A percentile compares a stretch with the other conserved stretches of the same genome.
Conservation (phyloP, 148 eudicot genomes). For the Nepenthes gracilis region DNA sequence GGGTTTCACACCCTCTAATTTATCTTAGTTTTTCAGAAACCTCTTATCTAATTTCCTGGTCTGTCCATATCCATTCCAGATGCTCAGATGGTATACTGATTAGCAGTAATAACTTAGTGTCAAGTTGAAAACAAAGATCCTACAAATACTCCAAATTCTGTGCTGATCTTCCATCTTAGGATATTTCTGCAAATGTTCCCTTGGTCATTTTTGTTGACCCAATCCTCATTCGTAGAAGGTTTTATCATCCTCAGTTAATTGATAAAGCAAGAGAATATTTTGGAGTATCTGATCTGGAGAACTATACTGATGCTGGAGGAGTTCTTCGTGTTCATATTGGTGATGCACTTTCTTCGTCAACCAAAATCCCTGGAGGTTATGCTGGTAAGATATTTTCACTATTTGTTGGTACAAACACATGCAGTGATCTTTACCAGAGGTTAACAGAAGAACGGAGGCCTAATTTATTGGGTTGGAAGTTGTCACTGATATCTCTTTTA, state of each 20-base stretch:
- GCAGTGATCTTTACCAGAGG: too few relatives aligned
- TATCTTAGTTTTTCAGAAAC: too few relatives aligned
- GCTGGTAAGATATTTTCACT: conserved; percentile 32
- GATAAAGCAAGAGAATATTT: conserved; percentile 58
- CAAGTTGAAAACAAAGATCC: too few relatives aligned
- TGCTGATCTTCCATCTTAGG: background rate
- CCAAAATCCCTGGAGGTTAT: conserved; percentile 59
- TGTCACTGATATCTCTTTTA: too few relatives aligned
- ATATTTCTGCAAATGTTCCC: background rate
- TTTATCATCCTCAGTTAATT: conserved; percentile 31
- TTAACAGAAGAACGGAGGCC: too few relatives aligned
- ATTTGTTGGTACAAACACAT: background rate
- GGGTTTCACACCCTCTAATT: too few relatives aligned
- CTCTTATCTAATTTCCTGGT: too few relatives aligned
- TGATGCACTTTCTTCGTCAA: conserved; percentile 59
- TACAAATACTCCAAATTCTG: too few relatives aligned
- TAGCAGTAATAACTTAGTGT: too few relatives aligned
- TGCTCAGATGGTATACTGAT: too few relatives aligned
- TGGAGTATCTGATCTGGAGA: conserved; percentile 60
- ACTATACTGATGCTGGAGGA: conserved; percentile 43
- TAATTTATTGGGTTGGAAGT: too few relatives aligned
- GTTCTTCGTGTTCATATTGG: conserved; percentile 52
- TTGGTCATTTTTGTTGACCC: background rate
- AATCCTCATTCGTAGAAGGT: background rate
- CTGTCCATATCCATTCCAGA: too few relatives aligned